Percentiles rank a stretch among this genome's conserved stretches.
These are phyloP conservation scores for Zygoascus tannicola DNA, from an alignment of 805 yeast species.

Conservation along the genomic window DNA sequence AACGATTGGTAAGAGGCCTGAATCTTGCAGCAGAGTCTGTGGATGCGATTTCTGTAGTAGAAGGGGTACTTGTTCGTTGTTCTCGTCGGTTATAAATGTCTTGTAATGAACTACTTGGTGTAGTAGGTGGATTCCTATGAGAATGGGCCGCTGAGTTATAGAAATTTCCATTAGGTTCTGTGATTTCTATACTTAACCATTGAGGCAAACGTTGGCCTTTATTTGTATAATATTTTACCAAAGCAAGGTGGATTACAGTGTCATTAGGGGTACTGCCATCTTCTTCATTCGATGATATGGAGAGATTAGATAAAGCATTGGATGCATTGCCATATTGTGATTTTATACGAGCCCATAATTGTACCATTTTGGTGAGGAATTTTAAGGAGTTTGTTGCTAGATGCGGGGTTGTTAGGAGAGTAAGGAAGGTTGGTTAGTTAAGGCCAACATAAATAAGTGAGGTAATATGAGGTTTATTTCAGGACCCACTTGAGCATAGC, in stretches of 20 bases:
- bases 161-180: neutral
- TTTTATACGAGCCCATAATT: constrained; percentile 24
- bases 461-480: too few species aligned
- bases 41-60: neutral
- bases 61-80: constrained; percentile 3
- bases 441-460: too few species aligned
- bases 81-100: constrained; percentile 17
- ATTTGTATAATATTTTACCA: constrained; percentile 33
- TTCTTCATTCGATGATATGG: constrained; percentile 26
- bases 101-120: constrained; percentile 12
- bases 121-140: neutral
- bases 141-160: neutral
- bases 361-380: constrained; percentile 2
- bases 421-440: too few species aligned
- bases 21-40: neutral
- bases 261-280: constrained; percentile 37
- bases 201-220: constrained; percentile 22
- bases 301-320: constrained; percentile 22
- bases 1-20: too few species aligned
- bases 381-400: too few species aligned
- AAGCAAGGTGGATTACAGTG: constrained; percentile 38
- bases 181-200: constrained; percentile 24
- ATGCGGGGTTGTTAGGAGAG: too few species aligned
- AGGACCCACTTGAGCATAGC: too few species aligned
- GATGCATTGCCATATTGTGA: constrained; percentile 21